phyloP scores from a whole-genome alignment of 2,329 filamentous ascomycete species.

The Talaromyces sp. region DNA sequence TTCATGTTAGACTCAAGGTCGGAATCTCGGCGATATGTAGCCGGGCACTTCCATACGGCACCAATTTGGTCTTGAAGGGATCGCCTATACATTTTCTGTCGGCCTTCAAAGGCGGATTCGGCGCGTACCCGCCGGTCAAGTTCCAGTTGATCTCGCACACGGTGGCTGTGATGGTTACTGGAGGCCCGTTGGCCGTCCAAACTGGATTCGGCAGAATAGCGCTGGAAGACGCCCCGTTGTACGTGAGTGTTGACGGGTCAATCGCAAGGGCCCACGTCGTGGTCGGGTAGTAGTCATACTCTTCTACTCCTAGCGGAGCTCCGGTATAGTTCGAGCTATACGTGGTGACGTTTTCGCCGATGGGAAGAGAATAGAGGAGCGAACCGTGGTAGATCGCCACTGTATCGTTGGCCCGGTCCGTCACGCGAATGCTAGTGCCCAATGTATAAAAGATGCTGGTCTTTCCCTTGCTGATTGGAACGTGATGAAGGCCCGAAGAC shows the following conservation, averaged over 20 bases:
- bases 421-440: constrained; percentile 23
- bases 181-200: constrained; percentile 28
- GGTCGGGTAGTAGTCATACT: constrained; percentile 31
- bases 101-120: constrained; percentile 26
- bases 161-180: constrained; percentile 31
- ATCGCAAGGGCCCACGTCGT: constrained; percentile 24
- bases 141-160: constrained; percentile 38
- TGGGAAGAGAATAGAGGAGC: constrained; percentile 39
- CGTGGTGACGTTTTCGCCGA: constrained; percentile 24
- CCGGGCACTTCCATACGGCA: constrained; percentile 44
- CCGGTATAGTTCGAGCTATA: constrained; percentile 21
- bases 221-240: constrained; percentile 17
- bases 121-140: constrained; percentile 26
- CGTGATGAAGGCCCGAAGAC: constrained; percentile 31
- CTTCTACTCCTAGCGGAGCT: constrained; percentile 22
- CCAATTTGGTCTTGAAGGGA: constrained; percentile 31
- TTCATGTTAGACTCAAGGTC: constrained; percentile 9
- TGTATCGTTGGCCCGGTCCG: constrained; percentile 37
- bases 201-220: constrained; percentile 17
- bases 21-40: constrained; percentile 44
- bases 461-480: constrained; percentile 28
- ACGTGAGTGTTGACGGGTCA: constrained; percentile 28
- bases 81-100: constrained; percentile 29
- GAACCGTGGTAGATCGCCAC: constrained; percentile 40
- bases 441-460: constrained; percentile 31